Base-by-base conservation (phyloP, 106 monocot species). In the Xerophyta viscosa region DNA sequence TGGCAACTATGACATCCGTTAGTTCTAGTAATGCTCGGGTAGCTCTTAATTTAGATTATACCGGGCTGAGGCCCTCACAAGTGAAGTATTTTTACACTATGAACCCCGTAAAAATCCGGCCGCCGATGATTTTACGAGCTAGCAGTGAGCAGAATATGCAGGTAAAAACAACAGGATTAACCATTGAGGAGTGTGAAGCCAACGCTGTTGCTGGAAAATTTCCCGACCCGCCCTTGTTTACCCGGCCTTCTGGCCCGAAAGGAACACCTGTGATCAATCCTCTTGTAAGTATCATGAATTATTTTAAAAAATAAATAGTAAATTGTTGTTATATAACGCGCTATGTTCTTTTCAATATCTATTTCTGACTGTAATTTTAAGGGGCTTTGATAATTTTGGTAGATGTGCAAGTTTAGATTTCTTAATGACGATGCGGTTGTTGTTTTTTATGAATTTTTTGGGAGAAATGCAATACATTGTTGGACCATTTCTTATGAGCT, bases 161-260 rank as follows among this genome's bases (percentile, higher is more conserved):
- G 14, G 51, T 63, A 14, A 71, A 61, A 18, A 73, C 24, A 42
- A 58, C 75, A 6, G 75, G 89, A 11, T 54, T 77, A 59, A 86
- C 51, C 19, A 78, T 76, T 50, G 89, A 98, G 61, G 96, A 98
- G 65, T 98, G 89, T 24, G 96, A 98, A 79, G 89, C 89, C 27
- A 73, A 62, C 36, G 96, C 85, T 49, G 96, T 81, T 33, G 84
- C 96, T 25, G 96, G 96, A 6, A 86, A 77, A 3, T 86, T 89
- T 44, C 79, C 96, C 37, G 82, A 57, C 41, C 89, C 89, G 25
- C 82, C 82, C 3, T 70, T 67, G 2, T 27, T 66, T 54, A 18
- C 19, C 37, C 76, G 62, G 26, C 89, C 89, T 12, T 23, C 56
- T 4, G 63, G 41, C 0, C 88, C 96, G 3, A 48, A 68, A 55